Evolutionary conservation across 106 monocot genomes (phyloP).

Genomic region (Dioscorea alata): DNA sequence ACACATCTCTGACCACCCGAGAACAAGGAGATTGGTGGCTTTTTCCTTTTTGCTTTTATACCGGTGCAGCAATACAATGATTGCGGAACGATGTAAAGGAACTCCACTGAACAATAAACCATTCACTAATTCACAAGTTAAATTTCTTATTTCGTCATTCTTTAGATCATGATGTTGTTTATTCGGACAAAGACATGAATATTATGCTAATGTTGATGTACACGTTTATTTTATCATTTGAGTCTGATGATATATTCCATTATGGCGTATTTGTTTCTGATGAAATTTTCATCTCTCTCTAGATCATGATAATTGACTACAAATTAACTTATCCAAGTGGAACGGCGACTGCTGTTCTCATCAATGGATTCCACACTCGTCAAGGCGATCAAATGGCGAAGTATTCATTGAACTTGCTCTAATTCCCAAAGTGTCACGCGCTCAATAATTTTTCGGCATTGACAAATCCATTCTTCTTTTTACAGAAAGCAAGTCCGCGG

Average conservation of each 20-base stretch:
- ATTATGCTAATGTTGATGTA: background rate
- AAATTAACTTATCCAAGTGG: slow-evolving; percentile 79
- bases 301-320: slow-evolving; percentile 81
- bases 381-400: slow-evolving; percentile 54
- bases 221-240: background rate
- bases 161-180: too few relatives aligned
- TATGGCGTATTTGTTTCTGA: background rate
- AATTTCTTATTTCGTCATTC: too few relatives aligned
- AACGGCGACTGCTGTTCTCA: slow-evolving; percentile 61
- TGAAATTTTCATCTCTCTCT: background rate
- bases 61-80: too few relatives aligned
- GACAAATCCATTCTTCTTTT: background rate
- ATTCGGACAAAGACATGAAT: background rate
- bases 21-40: background rate
- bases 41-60: background rate
- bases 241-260: background rate
- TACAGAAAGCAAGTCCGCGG: slow-evolving; percentile 53
- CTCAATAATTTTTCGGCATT: background rate
- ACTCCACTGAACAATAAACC: too few relatives aligned
- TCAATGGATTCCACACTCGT: slow-evolving; percentile 68
- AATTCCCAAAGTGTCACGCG: background rate
- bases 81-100: too few relatives aligned
- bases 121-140: too few relatives aligned
- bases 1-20: too few relatives aligned
- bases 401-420: slow-evolving; percentile 15